These are phyloP conservation scores for Inga leiocalycina DNA, from an alignment of 306 rosid species.

Conservation along the genomic window DNA sequence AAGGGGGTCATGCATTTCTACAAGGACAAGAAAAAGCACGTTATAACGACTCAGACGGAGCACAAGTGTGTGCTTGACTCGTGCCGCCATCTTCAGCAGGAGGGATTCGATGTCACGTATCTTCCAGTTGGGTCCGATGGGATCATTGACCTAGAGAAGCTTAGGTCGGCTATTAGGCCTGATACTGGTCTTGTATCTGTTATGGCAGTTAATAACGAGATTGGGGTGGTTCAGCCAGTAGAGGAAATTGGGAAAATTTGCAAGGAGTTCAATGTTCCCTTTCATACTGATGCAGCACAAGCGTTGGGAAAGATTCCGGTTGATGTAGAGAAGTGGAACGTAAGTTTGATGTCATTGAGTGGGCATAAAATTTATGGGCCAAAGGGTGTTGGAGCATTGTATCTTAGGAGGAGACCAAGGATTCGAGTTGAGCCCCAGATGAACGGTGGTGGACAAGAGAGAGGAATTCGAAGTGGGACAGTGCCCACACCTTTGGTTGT, in stretches of 20 bases:
- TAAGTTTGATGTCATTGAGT: slow-evolving; percentile 88
- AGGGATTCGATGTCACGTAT: slow-evolving; percentile 81
- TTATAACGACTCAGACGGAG: slow-evolving; percentile 91
- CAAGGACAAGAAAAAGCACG: slow-evolving; percentile 79
- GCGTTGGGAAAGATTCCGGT: slow-evolving; percentile 90
- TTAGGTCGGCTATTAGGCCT: slow-evolving; percentile 67
- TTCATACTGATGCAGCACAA: slow-evolving; percentile 95
- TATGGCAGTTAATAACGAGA: slow-evolving; percentile 96
- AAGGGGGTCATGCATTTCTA: slow-evolving; percentile 88
- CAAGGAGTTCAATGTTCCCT: slow-evolving; percentile 75
- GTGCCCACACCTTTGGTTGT: slow-evolving; percentile 88
- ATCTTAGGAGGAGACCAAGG: slow-evolving; percentile 83
- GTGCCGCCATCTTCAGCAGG: slow-evolving; percentile 92
- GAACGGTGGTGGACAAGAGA: slow-evolving; percentile 98
- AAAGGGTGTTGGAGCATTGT: slow-evolving; percentile 85
- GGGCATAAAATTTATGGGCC: slow-evolving; percentile 94
- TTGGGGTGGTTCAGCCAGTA: slow-evolving; percentile 87
- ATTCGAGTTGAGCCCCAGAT: slow-evolving; percentile 97
- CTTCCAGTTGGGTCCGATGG: slow-evolving; percentile 78
- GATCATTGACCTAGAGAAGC: slow-evolving; percentile 67
- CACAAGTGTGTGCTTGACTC: slow-evolving; percentile 97
- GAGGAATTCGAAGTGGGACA: slow-evolving; percentile 91
- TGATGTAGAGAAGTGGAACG: slow-evolving; percentile 89
- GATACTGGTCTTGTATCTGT: slow-evolving; percentile 84
- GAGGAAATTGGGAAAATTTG: slow-evolving; percentile 86